These are phyloP conservation scores for Heritiera fomes DNA, from an alignment of 345 rosid species.

Conservation along the genomic window DNA sequence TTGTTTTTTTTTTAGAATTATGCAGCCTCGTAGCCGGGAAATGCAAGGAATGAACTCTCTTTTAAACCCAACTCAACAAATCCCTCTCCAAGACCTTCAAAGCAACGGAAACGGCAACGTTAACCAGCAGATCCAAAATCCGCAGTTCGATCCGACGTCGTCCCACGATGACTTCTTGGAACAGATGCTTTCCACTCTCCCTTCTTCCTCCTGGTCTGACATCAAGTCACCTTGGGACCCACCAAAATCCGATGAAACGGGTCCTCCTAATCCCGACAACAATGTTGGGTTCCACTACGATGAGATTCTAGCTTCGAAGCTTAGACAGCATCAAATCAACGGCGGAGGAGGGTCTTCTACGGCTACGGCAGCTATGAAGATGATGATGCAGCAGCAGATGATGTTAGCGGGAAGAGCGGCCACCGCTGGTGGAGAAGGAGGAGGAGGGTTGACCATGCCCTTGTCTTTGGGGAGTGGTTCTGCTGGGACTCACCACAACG, in stretches of 20 bases:
- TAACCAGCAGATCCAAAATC: conserved; percentile 37
- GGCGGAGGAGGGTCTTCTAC: conserved; percentile 14
- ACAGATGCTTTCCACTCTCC: conserved; percentile 73
- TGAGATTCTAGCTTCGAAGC: conserved; percentile 42
- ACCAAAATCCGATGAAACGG: conserved; percentile 41
- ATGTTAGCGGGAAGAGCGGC: conserved; percentile 45
- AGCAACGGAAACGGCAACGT: neutral
- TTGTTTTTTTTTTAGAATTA: neutral
- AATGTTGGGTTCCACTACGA: conserved; percentile 43
- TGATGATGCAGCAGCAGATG: conserved; percentile 59
- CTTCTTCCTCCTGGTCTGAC: conserved; percentile 61
- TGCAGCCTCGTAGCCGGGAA: conserved; percentile 30
- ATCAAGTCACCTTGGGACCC: conserved; percentile 43
- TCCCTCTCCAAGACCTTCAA: conserved; percentile 23
- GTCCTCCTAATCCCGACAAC: conserved; percentile 26
- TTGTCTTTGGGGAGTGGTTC: conserved; percentile 20
- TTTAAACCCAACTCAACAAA: conserved; percentile 22
- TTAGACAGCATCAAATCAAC: conserved; percentile 56
- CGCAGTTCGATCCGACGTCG: conserved; percentile 42
- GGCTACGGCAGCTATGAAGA: conserved; percentile 36
- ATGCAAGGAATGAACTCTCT: conserved; percentile 26
- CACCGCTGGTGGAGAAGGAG: conserved; percentile 14
- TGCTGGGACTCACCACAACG: conserved; percentile 33
- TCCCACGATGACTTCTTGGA: conserved; percentile 69
- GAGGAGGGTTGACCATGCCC: conserved; percentile 29